Evolutionary conservation across 352 stramenopile species (phyloP).

Genomic region (Halophytophthora batemanensis): DNA sequence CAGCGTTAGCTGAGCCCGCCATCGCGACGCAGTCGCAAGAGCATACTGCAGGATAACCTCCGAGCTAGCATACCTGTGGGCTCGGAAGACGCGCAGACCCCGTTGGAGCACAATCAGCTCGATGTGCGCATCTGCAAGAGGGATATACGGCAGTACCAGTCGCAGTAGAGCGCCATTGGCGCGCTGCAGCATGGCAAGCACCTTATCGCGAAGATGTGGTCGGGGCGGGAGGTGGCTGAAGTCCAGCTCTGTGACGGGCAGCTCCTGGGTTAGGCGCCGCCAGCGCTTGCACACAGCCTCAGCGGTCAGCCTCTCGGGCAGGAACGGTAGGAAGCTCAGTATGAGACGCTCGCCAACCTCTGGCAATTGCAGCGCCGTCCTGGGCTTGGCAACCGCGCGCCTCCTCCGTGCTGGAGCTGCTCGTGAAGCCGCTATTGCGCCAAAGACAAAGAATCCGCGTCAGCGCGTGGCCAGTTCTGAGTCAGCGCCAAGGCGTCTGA

Average conservation of each 20-base stretch:
- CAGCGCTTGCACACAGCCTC: constrained; percentile 62
- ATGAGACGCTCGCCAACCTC: constrained; percentile 44
- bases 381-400: neutral
- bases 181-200: constrained; percentile 37
- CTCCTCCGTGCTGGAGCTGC: neutral
- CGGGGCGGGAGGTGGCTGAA: constrained; percentile 32
- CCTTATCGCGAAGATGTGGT: constrained; percentile 24
- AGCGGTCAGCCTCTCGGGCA: constrained; percentile 48
- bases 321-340: constrained; percentile 43
- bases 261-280: constrained; percentile 30
- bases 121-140: constrained; percentile 40
- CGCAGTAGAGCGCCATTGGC: constrained; percentile 27
- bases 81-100: constrained; percentile 40
- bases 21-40: neutral
- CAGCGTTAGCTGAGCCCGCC: neutral
- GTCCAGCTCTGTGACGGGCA: constrained; percentile 46
- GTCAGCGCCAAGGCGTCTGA: constrained; percentile 14
- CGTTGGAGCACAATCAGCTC: constrained; percentile 32
- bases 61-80: constrained; percentile 33
- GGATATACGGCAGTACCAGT: constrained; percentile 44
- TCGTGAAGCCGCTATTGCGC: neutral
- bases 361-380: constrained; percentile 15
- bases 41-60: too few species aligned
- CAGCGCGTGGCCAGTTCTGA: neutral
- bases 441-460: constrained; percentile 8